Evolutionary conservation across 2,329 filamentous ascomycete genomes (phyloP), one percentile per base, ranked within the genome.

Genomic region (Harringtonia lauricola): DNA sequence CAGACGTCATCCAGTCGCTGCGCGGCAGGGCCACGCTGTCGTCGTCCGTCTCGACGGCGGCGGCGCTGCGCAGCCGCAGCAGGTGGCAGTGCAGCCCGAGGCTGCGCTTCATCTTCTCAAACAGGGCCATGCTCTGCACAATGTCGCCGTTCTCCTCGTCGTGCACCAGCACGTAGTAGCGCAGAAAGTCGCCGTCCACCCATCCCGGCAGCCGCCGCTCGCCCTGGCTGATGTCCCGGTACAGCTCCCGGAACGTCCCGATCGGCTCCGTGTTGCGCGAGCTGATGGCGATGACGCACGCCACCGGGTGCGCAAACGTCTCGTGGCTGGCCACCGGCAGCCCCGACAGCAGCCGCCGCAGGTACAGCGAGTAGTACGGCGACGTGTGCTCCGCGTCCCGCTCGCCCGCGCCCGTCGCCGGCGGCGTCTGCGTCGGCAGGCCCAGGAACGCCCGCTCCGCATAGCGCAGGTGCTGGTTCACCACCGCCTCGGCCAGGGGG

Each of bases 81-180:
- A 98, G 71, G 63, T 98, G 92, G 58, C 92, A 98, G 62, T 98
- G 89, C 39, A 96, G 68, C 2, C 92, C 92, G 51, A 98, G 86
- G 63, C 95, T 87, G n/a, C 92, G 80, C 64, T 96, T 98, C 94
- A 98, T 98, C 61, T 95, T 87, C 54, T 98, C 92, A 61, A 95
- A 98, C 24, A 96, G 70, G 17, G 80, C 77, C 61, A 90, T 90
- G 13, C 89, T 94, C 62, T 88, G 84, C 31, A 79, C 78, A 48
- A 96, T 94, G 58, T 98, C 89, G 57, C 95, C 90, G 48, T 79
- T 80, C 58, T 98, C 92, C 64, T 98, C 94, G 54, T 98, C 92
- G 56, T 98, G 92, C 17, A 98, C 83, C 35, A 98, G 70, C 15
- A 98, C 86, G 62, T 98, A 98, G 62, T 98, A 98, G 50, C 92